A percentile compares a stretch with the other conserved stretches of the same genome.
Evolutionary conservation across 768 basidiomycete genomes (phyloP).

Genomic region (Lactarius psammicola): DNA sequence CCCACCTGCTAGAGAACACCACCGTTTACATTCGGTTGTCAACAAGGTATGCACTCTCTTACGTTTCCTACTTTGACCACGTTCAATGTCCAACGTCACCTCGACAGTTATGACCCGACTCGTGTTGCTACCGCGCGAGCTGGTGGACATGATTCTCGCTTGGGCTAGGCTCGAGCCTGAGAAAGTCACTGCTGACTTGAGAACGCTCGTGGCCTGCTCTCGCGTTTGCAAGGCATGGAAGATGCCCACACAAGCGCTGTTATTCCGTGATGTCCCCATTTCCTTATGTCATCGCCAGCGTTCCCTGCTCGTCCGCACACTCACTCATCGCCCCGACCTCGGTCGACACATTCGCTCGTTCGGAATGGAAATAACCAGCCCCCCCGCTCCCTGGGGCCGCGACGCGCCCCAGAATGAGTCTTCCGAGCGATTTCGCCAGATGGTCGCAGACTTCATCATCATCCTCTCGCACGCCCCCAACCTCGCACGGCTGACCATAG

Average conservation of each 20-base stretch:
- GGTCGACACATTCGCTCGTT: slow-evolving; percentile 23
- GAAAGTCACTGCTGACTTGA: slow-evolving; percentile 8
- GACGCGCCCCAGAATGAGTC: not conserved
- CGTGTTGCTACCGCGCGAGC: slow-evolving; percentile 14
- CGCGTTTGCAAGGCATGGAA: slow-evolving; percentile 24
- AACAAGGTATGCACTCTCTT: slow-evolving; percentile 7
- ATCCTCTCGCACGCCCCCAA: slow-evolving; percentile 19
- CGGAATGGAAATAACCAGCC: slow-evolving; percentile 19
- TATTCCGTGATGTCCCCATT: slow-evolving; percentile 22
- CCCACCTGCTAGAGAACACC: not conserved
- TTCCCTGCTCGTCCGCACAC: slow-evolving; percentile 9
- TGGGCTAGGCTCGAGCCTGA: slow-evolving; percentile 17
- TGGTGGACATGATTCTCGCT: slow-evolving; percentile 22
- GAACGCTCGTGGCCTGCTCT: slow-evolving; percentile 20
- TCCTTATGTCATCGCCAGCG: slow-evolving; percentile 17
- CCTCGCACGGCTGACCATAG: slow-evolving; percentile 19
- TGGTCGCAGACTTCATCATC: slow-evolving; percentile 15
- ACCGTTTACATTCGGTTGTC: not conserved
- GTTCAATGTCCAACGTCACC: not conserved
- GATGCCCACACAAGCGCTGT: slow-evolving; percentile 12
- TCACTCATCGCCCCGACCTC: slow-evolving; percentile 14
- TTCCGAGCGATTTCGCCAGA: slow-evolving; percentile 6
- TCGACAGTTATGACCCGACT: slow-evolving; percentile 10
- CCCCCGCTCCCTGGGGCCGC: slow-evolving; percentile 19
- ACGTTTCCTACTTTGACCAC: not conserved